A percentile compares a stretch with the other conserved stretches of the same genome.
phyloP scores from a whole-genome alignment of 345 rosid species.

The Leavenworthia alabamica region DNA sequence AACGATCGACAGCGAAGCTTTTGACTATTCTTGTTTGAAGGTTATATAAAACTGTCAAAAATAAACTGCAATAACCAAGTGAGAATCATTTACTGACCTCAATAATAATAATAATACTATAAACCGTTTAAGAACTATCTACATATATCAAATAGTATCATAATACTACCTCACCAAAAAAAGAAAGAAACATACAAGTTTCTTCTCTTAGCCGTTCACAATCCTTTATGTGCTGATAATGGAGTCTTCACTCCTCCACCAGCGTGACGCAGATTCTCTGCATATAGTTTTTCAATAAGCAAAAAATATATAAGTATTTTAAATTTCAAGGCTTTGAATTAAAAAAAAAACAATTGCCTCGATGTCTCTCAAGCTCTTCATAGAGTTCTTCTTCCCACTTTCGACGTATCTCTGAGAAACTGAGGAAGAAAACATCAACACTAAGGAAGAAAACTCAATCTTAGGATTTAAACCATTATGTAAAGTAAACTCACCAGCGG shows the following conservation, averaged over 20 bases:
- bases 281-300: conserved; percentile 5
- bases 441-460: not conserved
- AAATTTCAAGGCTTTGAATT: not conserved
- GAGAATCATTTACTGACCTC: too few relatives aligned
- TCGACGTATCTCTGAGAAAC: conserved; percentile 56
- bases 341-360: conserved; percentile 40
- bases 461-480: not conserved
- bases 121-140: conserved; percentile 19
- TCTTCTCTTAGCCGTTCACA: conserved; percentile 41
- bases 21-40: not conserved
- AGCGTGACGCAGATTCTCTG: conserved; percentile 68
- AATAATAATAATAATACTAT: not conserved
- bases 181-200: conserved; percentile 28
- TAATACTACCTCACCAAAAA: conserved; percentile 1
- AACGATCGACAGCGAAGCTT: not conserved
- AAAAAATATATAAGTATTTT: not conserved
- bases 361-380: conserved; percentile 65
- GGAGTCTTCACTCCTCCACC: conserved; percentile 50
- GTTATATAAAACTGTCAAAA: not conserved
- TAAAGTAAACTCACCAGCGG: conserved; percentile 46
- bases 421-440: conserved; percentile 23
- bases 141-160: conserved; percentile 18
- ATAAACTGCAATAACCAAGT: too few relatives aligned
- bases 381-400: conserved; percentile 89
- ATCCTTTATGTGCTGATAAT: conserved; percentile 48